These are phyloP conservation scores for Fusarium domesticum DNA, from an alignment of 2,329 filamentous ascomycete genomes.

Conservation along the genomic window DNA sequence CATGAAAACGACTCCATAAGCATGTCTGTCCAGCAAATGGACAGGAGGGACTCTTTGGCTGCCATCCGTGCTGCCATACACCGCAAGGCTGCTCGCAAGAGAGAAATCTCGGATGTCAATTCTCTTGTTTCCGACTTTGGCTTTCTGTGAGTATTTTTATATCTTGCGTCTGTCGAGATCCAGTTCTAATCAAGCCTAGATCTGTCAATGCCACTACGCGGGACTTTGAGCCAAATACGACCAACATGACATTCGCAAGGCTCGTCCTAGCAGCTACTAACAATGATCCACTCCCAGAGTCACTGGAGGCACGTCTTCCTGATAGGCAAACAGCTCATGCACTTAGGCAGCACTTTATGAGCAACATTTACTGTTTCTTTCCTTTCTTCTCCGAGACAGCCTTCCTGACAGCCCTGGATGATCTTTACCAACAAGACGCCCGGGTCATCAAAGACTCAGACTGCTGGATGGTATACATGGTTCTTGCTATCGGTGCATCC, in stretches of 20 bases:
- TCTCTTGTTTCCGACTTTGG: conserved; percentile 92
- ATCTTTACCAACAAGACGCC: conserved; percentile 70
- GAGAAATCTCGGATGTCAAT: conserved; percentile 84
- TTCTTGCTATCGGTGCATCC: conserved; percentile 77
- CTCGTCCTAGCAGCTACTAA: conserved; percentile 80
- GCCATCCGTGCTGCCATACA: conserved; percentile 61
- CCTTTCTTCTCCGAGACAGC: conserved; percentile 80
- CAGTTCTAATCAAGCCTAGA: conserved; percentile 43
- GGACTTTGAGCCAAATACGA: conserved; percentile 86
- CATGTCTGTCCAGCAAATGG: conserved; percentile 37
- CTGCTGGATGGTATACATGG: conserved; percentile 84
- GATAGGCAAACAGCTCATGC: conserved; percentile 64
- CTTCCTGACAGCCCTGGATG: conserved; percentile 75
- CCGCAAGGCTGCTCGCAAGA: conserved; percentile 60
- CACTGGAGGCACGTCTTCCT: conserved; percentile 62
- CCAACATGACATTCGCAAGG: conserved; percentile 88
- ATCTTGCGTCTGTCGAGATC: not conserved
- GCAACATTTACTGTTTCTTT: conserved; percentile 74
- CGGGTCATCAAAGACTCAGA: conserved; percentile 66
- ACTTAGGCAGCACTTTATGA: conserved; percentile 79
- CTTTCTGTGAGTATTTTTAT: conserved; percentile 61
- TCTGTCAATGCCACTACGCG: conserved; percentile 92
- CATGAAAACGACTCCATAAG: conserved; percentile 53
- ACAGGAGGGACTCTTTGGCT: conserved; percentile 63
- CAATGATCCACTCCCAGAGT: conserved; percentile 67